Conservation (phyloP, 2,329 filamentous ascomycete species). For the Diaporthe destruens region DNA sequence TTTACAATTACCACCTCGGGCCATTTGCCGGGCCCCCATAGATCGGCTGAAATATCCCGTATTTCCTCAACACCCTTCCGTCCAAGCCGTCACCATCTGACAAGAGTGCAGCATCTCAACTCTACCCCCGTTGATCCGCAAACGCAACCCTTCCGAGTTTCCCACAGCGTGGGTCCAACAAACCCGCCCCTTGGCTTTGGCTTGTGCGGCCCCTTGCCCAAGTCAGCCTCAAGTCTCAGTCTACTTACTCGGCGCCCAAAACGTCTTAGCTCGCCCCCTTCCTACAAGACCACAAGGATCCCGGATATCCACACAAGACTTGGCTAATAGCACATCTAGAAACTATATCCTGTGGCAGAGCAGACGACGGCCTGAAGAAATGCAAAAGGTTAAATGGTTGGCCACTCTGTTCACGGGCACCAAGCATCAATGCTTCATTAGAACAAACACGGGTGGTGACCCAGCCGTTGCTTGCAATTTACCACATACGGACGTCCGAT, state of each 20-base stretch:
- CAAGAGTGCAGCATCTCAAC: constrained; percentile 14
- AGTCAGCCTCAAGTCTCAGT: background rate
- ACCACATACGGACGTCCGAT: background rate
- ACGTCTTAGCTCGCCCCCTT: constrained; percentile 5
- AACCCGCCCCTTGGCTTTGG: constrained; percentile 8
- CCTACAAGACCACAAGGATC: background rate
- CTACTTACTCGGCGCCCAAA: background rate
- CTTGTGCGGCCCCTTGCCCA: background rate
- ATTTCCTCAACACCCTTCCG: constrained; percentile 28
- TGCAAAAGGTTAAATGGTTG: background rate
- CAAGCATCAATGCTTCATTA: background rate
- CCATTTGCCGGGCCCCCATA: constrained; percentile 15
- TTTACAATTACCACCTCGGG: no score
- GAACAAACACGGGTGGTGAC: no score
- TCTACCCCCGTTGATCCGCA: constrained; percentile 17
- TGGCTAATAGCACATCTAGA: background rate
- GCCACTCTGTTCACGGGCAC: no score
- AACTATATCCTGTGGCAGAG: background rate
- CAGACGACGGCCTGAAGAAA: background rate
- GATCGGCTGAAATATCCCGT: constrained; percentile 31
- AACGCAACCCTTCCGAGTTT: constrained; percentile 14
- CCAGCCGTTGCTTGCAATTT: background rate
- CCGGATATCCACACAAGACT: background rate
- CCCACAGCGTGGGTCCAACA: constrained; percentile 1
- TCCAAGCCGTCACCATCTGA: constrained; percentile 18